Evolutionary conservation across 2,329 filamentous ascomycete genomes (phyloP).

Genomic region (Phialophora chinensis): DNA sequence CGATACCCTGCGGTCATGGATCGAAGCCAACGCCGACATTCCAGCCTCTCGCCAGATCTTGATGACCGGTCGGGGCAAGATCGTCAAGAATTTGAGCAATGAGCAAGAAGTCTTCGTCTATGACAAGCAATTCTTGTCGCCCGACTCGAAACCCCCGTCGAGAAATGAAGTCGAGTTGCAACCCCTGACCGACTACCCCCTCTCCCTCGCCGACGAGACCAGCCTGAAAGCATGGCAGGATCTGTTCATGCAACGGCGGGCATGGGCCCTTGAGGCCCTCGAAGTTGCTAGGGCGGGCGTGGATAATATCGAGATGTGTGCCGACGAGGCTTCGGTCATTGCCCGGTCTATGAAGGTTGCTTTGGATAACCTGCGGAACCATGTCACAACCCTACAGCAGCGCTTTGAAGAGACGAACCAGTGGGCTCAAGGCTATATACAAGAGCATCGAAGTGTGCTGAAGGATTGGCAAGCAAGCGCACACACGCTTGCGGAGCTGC

Average conservation of each 20-base stretch:
- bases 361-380: slow-evolving; percentile 70
- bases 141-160: slow-evolving; percentile 56
- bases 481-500: slow-evolving; percentile 48
- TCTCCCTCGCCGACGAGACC: slow-evolving; percentile 78
- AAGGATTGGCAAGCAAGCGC: slow-evolving; percentile 51
- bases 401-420: slow-evolving; percentile 53
- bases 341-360: slow-evolving; percentile 82
- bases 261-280: slow-evolving; percentile 76
- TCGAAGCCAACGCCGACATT: slow-evolving; percentile 75
- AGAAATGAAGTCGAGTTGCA: slow-evolving; percentile 59
- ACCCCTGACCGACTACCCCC: slow-evolving; percentile 71
- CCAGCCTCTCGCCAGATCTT: slow-evolving; percentile 80
- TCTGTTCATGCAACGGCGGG: slow-evolving; percentile 78
- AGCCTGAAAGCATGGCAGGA: slow-evolving; percentile 87
- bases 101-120: slow-evolving; percentile 92
- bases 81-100: slow-evolving; percentile 69
- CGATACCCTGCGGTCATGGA: slow-evolving; percentile 83
- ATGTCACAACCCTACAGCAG: slow-evolving; percentile 53
- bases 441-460: slow-evolving; percentile 53
- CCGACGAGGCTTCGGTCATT: slow-evolving; percentile 73
- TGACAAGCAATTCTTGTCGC: slow-evolving; percentile 73
- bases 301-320: slow-evolving; percentile 57
- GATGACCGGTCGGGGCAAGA: slow-evolving; percentile 82
- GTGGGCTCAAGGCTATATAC: slow-evolving; percentile 53
- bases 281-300: slow-evolving; percentile 71